A percentile compares a stretch with the other conserved stretches of the same genome.
phyloP scores from a whole-genome alignment of 2,329 filamentous ascomycete genomes.

The Fusarium pseudograminearum region DNA sequence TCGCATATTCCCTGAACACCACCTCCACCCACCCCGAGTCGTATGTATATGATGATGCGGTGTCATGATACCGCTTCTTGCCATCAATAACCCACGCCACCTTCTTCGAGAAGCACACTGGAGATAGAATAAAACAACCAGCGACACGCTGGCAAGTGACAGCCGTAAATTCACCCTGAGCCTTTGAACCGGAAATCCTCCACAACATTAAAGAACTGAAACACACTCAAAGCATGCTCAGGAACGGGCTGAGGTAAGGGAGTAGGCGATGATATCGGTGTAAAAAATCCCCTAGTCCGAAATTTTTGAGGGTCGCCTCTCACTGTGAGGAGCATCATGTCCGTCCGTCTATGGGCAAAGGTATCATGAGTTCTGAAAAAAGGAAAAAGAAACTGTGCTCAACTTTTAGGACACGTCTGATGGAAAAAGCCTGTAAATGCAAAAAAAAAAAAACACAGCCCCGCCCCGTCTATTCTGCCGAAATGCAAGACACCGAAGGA shows the following conservation, averaged over 20 bases:
- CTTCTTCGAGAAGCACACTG: slow-evolving; percentile 20
- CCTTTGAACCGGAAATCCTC: slow-evolving; percentile 44
- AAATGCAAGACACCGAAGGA: slow-evolving; percentile 60
- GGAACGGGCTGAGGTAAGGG: slow-evolving; percentile 42
- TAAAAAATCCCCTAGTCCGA: slow-evolving; percentile 49
- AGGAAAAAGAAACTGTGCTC: slow-evolving; percentile 52
- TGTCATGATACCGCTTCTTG: slow-evolving; percentile 20
- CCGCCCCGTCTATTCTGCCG: slow-evolving; percentile 64
- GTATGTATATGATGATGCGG: slow-evolving; percentile 34
- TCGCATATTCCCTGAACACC: slow-evolving; percentile 35
- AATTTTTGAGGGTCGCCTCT: slow-evolving; percentile 46
- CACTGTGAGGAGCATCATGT: slow-evolving; percentile 51
- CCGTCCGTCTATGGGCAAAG: slow-evolving; percentile 60
- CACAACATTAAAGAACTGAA: slow-evolving; percentile 49
- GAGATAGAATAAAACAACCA: slow-evolving; percentile 38
- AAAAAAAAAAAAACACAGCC: slow-evolving; percentile 54
- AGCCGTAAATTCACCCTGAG: slow-evolving; percentile 26
- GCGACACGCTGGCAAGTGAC: slow-evolving; percentile 36
- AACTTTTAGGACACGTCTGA: slow-evolving; percentile 62
- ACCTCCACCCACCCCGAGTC: slow-evolving; percentile 21
- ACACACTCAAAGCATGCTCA: slow-evolving; percentile 46
- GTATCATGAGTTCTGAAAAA: slow-evolving; percentile 60
- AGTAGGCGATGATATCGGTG: slow-evolving; percentile 48
- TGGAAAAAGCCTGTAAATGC: slow-evolving; percentile 62
- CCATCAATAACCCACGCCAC: slow-evolving; percentile 36